Percentiles rank a stretch among this genome's conserved stretches.
phyloP scores from a whole-genome alignment of 257 asterid species.

The Eustoma russellianum region DNA sequence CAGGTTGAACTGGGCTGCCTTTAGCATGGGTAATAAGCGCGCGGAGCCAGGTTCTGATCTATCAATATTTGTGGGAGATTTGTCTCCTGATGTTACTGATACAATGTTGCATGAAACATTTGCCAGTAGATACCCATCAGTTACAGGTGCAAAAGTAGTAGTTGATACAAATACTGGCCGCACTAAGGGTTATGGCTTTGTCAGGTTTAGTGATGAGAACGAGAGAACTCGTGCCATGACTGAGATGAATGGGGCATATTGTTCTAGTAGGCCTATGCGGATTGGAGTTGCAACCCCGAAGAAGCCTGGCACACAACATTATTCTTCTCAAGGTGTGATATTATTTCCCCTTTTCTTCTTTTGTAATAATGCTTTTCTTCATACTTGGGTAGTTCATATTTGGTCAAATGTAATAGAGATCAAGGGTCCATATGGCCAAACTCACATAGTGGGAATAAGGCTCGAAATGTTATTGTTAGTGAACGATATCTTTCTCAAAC shows the following conservation, averaged over 20 bases:
- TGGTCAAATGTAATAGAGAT: too few species aligned
- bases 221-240: conserved; percentile 79
- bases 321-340: conserved; percentile 75
- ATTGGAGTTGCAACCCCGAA: conserved; percentile 93
- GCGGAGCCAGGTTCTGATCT: conserved; percentile 68
- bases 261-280: conserved; percentile 95
- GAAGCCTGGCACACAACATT: conserved; percentile 60
- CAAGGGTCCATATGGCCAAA: too few species aligned
- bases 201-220: conserved; percentile 87
- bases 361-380: background rate
- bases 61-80: conserved; percentile 95
- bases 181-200: conserved; percentile 95
- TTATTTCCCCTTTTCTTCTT: conserved; percentile 7
- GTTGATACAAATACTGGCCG: conserved; percentile 85
- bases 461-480: too few species aligned
- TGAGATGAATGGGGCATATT: conserved; percentile 87
- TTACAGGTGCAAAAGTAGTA: conserved; percentile 89
- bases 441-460: too few species aligned
- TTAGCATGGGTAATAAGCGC: conserved; percentile 80
- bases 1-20: conserved; percentile 95
- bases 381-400: too few species aligned
- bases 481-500: too few species aligned
- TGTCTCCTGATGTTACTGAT: conserved; percentile 86
- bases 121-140: conserved; percentile 71
- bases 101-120: conserved; percentile 70